Evolutionary conservation across 1,284 basidiomycete genomes (phyloP).

Genomic region (Lignosus rhinocerotis): DNA sequence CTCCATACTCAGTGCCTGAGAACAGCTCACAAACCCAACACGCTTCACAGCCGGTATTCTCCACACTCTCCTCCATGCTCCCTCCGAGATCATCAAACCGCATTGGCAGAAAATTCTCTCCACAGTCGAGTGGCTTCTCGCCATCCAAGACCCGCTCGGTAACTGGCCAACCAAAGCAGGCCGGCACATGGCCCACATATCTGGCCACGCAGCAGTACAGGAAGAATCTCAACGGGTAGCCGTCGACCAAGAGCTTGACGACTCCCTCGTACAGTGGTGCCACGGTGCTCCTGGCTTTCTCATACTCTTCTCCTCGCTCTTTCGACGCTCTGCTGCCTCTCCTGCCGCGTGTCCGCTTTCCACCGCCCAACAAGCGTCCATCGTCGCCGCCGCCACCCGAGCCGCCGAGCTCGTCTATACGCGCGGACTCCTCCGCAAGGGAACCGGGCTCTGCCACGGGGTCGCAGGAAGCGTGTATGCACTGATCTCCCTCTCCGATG

Average conservation of each 20-base stretch:
- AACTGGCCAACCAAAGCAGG: conserved; percentile 54
- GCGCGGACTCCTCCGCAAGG: conserved; percentile 52
- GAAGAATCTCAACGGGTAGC: conserved; percentile 11
- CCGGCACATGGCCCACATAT: conserved; percentile 23
- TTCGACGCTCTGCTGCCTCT: conserved; percentile 26
- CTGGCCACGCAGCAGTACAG: conserved; percentile 14
- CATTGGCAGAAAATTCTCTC: conserved; percentile 42
- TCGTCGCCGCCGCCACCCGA: conserved; percentile 36
- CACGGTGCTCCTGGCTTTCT: conserved; percentile 55
- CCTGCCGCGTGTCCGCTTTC: conserved; percentile 20
- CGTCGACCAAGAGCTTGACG: conserved; percentile 17
- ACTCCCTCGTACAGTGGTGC: conserved; percentile 58
- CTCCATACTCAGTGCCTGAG: not conserved
- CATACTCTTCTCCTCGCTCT: conserved; percentile 45
- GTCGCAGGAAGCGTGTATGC: conserved; percentile 52
- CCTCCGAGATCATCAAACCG: conserved; percentile 35
- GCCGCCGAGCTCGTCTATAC: conserved; percentile 47
- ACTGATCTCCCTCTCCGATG: conserved; percentile 47
- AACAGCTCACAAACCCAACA: not conserved
- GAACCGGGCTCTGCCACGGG: conserved; percentile 59
- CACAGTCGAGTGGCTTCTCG: conserved; percentile 49
- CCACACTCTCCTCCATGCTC: conserved; percentile 48
- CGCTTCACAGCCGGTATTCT: conserved; percentile 47
- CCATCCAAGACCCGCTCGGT: conserved; percentile 44
- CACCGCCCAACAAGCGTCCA: conserved; percentile 22